Percentiles rank a stretch among this genome's conserved stretches.
Conservation (phyloP, 169 alveolate genomes). For the Plasmodium ovale region DNA sequence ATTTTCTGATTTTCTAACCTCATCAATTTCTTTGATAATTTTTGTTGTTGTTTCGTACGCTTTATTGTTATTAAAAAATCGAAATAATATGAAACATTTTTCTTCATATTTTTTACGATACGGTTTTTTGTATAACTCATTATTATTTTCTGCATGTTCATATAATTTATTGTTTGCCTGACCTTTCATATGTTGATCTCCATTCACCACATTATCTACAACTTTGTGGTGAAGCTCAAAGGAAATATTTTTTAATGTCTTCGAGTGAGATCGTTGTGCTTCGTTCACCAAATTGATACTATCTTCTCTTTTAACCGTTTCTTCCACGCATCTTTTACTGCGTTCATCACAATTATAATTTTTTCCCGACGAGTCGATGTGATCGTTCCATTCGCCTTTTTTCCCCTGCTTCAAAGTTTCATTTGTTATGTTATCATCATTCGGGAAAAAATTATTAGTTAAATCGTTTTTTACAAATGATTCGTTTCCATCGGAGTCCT, state of each 20-base stretch:
- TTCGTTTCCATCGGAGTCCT: neutral
- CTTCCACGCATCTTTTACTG: neutral
- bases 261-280: neutral
- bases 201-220: neutral
- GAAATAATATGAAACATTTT: slow-evolving; percentile 53
- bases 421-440: neutral
- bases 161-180: neutral
- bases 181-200: neutral
- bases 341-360: neutral
- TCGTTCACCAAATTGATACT: neutral
- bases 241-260: slow-evolving; percentile 7
- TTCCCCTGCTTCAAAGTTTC: neutral
- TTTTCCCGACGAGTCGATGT: neutral
- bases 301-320: slow-evolving; percentile 45
- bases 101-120: slow-evolving; percentile 69
- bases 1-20: slow-evolving; percentile 57
- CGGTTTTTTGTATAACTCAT: slow-evolving; percentile 15
- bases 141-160: neutral
- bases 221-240: neutral
- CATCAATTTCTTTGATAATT: slow-evolving; percentile 70
- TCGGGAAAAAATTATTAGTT: neutral
- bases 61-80: slow-evolving; percentile 71
- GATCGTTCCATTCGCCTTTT: neutral
- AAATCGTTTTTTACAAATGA: neutral
- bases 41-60: slow-evolving; percentile 75